Base-by-base conservation (phyloP, 1,139 yeast genomes). In the Blastobotrys arbuscula region DNA sequence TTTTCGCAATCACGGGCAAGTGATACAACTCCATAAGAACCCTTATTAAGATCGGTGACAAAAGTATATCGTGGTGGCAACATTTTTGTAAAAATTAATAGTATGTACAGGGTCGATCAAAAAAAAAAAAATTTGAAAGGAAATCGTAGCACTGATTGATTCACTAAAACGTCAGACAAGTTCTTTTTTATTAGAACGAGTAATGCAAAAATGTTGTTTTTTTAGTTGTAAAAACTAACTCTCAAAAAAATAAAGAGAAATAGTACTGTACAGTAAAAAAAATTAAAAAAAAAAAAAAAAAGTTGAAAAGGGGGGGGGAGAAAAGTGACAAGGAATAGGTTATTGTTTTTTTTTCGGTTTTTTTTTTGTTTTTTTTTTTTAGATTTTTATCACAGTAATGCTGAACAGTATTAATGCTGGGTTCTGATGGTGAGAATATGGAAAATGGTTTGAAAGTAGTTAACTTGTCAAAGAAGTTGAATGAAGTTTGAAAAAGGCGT, bases 1-100 rank as follows among this genome's bases (percentile, higher is more conserved):
- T 70, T 63, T 39, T 63, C 58, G 5, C 76, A 71, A 65, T 90
- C 96, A 60, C 81, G 81, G 6, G 96, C 97, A 31, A 90, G 75
- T 1, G 95, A 82, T 9, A 90, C 97, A 47, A 85, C 77, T 40
- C 97, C 97, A 66, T 88, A 90, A 0, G 97, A 88, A 34, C 97
- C 97, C 66, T 87, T 92, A 65, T 92, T 87, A 52, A 90, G 79
- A 61, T 84, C 90, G 49, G 83, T 81, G 15, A 88, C 76, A 60
- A 83, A 82, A 52, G 72, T 70, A 70, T 89, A 90, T 53, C 87
- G 73, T 51, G 73, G 74, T 55, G 80, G 49, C 18, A 46, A 21
- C 19, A 42, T 39, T 13, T 21, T 37, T 37, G 4, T 18, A 3
- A 24, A 15, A 23, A 23, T 8, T 28, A 13, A 3, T 26, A 8